Percentiles rank a stretch among this genome's conserved stretches.
These are phyloP conservation scores for Xerocomellus chrysenteron DNA, from an alignment of 768 basidiomycete genomes.

Conservation along the genomic window DNA sequence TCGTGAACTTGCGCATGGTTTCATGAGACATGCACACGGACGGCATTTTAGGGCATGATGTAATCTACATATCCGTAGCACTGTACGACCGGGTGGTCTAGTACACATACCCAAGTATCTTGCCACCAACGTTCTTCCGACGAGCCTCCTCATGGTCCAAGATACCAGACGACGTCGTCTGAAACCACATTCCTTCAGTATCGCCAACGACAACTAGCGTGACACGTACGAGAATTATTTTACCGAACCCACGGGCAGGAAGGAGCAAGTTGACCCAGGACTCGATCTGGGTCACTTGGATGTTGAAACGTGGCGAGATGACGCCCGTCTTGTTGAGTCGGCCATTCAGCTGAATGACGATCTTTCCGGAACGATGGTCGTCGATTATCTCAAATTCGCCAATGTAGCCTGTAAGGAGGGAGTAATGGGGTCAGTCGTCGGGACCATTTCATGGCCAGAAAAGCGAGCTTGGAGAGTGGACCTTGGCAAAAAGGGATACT, in stretches of 20 bases:
- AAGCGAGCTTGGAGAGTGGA: too few species aligned
- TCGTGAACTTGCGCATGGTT: not conserved
- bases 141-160: constrained; percentile 99
- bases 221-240: constrained; percentile 82
- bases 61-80: constrained; percentile 23
- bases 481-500: constrained; percentile 31
- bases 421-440: not conserved
- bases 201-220: not conserved
- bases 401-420: constrained; percentile 73
- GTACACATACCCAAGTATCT: constrained; percentile 91
- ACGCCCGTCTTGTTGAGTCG: constrained; percentile 99
- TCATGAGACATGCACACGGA: not conserved
- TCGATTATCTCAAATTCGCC: constrained; percentile 99
- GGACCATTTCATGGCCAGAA: not conserved
- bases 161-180: constrained; percentile 98
- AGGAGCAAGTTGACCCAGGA: constrained; percentile 96
- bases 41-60: constrained; percentile 14
- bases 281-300: constrained; percentile 90
- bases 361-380: constrained; percentile 97
- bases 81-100: constrained; percentile 38
- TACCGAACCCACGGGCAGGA: constrained; percentile 94
- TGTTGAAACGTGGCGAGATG: constrained; percentile 98
- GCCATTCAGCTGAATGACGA: constrained; percentile 97
- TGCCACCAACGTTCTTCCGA: constrained; percentile 97
- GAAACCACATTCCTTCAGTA: not conserved